Evolutionary conservation across 2,329 filamentous ascomycete species (phyloP).

Genomic region (Fusarium bactridioides): DNA sequence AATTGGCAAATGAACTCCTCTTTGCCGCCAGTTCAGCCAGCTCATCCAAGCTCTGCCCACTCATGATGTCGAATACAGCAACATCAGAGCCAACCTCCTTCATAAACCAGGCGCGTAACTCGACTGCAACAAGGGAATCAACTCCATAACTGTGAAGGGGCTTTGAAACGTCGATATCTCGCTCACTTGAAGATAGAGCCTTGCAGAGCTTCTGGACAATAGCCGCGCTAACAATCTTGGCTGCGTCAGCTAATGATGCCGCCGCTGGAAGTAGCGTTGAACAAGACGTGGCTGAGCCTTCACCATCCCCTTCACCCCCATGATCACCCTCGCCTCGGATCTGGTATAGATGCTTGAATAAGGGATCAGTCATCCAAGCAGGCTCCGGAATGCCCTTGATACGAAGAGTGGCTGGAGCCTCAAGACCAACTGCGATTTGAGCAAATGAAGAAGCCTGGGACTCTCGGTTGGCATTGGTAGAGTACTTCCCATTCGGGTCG

Average conservation of each 20-base stretch:
- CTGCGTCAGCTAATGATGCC: background rate
- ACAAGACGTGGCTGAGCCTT: background rate
- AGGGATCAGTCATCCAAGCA: background rate
- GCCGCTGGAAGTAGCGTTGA: background rate
- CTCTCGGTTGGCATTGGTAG: background rate
- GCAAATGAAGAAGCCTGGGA: background rate
- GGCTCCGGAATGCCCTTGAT: background rate
- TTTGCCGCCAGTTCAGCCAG: background rate
- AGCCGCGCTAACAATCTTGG: background rate
- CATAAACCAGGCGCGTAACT: constrained; percentile 60
- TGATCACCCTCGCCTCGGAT: background rate
- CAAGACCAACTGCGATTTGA: background rate
- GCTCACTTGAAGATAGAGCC: constrained; percentile 36
- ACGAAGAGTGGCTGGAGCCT: background rate
- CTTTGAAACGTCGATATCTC: constrained; percentile 33
- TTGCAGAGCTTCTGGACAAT: background rate
- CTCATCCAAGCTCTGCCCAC: constrained; percentile 1
- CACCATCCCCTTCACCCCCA: background rate
- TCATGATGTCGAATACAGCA: constrained; percentile 6
- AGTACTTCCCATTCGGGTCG: background rate
- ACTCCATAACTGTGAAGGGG: constrained; percentile 45
- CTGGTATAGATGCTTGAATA: background rate
- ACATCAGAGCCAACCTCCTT: constrained; percentile 45
- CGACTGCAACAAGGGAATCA: constrained; percentile 59
- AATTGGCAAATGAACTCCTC: background rate